phyloP scores from a whole-genome alignment of 495 filamentous ascomycete species.

The Hyaloscypha variabilis region DNA sequence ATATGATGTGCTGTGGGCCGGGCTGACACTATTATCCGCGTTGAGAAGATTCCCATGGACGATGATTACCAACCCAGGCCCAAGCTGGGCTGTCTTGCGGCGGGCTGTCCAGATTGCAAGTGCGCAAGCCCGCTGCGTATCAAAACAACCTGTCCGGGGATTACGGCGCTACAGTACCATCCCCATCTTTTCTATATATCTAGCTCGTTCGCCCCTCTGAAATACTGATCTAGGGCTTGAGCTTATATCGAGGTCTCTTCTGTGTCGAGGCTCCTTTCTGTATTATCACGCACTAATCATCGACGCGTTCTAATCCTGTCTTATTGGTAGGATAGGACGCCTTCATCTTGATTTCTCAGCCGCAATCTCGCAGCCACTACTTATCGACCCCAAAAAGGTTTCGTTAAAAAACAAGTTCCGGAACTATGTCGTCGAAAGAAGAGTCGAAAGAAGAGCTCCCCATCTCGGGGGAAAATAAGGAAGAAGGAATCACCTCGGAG shows the following conservation, averaged over 20 bases:
- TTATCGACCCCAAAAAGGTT: background rate
- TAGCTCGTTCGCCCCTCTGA: background rate
- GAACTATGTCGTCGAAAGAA: background rate
- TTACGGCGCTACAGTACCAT: background rate
- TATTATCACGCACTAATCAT: background rate
- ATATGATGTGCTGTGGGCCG: background rate
- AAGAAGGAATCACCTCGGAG: conserved; percentile 3
- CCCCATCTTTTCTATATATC: background rate
- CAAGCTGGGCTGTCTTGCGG: background rate
- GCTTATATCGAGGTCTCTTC: background rate
- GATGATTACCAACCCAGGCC: background rate
- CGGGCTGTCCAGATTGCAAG: background rate
- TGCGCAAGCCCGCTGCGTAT: background rate
- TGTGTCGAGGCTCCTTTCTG: background rate
- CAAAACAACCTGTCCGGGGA: too few relatives aligned
- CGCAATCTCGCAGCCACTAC: background rate
- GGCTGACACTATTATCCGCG: background rate
- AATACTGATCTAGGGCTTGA: background rate
- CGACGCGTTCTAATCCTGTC: background rate
- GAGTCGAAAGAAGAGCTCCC: conserved; percentile 4
- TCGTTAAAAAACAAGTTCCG: background rate
- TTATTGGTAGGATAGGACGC: background rate
- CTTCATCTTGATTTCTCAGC: background rate
- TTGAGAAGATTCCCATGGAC: background rate
- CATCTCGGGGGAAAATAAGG: conserved; percentile 1